Percentiles rank a stretch among this genome's conserved stretches.
These are phyloP conservation scores for Mallotus repandus DNA, from an alignment of 441 rosid genomes.

Conservation along the genomic window DNA sequence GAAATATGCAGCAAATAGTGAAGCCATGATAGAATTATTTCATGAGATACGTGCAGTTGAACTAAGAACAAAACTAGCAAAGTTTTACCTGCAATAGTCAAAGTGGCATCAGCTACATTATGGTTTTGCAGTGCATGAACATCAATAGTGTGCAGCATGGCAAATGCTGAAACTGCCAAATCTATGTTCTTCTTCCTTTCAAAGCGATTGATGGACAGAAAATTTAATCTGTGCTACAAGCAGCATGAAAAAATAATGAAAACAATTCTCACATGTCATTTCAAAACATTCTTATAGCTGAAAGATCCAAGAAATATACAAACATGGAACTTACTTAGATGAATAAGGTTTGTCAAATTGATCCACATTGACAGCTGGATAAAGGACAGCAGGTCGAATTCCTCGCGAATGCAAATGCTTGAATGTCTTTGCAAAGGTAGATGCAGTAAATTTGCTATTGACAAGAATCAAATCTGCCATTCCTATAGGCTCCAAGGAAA, in stretches of 20 bases:
- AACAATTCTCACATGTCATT: neutral
- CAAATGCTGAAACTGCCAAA: conserved; percentile 77
- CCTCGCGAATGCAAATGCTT: conserved; percentile 66
- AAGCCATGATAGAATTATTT: neutral
- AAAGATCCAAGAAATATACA: conserved; percentile 35
- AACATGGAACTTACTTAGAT: conserved; percentile 50
- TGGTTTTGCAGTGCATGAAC: conserved; percentile 27
- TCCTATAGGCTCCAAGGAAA: conserved; percentile 42
- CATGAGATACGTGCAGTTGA: neutral
- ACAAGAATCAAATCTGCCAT: conserved; percentile 90
- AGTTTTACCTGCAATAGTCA: conserved; percentile 70
- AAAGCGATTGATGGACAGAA: conserved; percentile 79
- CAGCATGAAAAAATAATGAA: conserved; percentile 1
- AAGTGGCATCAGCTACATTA: conserved; percentile 39
- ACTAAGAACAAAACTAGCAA: neutral
- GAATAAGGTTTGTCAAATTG: conserved; percentile 62
- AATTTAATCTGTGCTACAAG: conserved; percentile 57
- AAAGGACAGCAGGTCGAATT: conserved; percentile 72
- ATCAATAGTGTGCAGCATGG: conserved; percentile 50
- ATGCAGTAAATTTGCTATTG: conserved; percentile 84
- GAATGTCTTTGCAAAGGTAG: conserved; percentile 82
- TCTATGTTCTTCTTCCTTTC: conserved; percentile 85
- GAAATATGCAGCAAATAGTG: neutral
- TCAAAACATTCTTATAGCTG: conserved; percentile 12
- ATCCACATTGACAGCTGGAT: conserved; percentile 81